These are phyloP conservation scores for Phytophthora podocarpi DNA, from an alignment of 352 stramenopile species.

Conservation along the genomic window DNA sequence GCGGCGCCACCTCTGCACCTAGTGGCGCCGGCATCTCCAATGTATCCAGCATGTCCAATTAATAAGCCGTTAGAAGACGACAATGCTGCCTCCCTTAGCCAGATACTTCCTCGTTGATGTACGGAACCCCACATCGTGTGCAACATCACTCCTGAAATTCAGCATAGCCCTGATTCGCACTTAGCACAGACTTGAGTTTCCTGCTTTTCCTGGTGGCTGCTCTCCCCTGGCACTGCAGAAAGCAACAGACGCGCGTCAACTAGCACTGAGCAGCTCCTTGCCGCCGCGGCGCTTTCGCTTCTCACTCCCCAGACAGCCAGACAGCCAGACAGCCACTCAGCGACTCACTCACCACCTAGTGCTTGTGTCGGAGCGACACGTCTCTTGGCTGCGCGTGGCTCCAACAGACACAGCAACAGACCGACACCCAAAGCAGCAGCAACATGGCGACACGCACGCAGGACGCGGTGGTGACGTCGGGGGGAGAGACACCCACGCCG, in stretches of 20 bases:
- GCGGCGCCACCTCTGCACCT: not conserved
- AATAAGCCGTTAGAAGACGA: not conserved
- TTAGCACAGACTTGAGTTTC: not conserved
- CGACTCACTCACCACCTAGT: not conserved
- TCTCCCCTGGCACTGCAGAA: not conserved
- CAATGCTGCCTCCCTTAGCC: not conserved
- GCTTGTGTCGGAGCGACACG: not conserved
- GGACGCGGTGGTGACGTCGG: conserved; percentile 1
- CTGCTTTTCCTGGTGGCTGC: not conserved
- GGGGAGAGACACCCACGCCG: not conserved
- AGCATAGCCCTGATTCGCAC: conserved; percentile 15
- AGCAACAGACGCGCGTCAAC: conserved; percentile 18
- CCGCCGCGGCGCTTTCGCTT: not conserved
- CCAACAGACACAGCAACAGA: not conserved
- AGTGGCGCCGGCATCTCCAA: not conserved
- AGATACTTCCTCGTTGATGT: conserved; percentile 13
- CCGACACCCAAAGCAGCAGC: not conserved
- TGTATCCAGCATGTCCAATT: conserved; percentile 1
- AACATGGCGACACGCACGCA: conserved; percentile 28
- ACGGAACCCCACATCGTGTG: conserved; percentile 11
- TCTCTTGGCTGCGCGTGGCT: not conserved
- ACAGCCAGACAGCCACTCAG: too few relatives aligned
- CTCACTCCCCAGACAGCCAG: not conserved
- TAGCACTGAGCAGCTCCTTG: not conserved
- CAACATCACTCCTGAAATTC: conserved; percentile 18